These are phyloP conservation scores for Microcyclospora pomicola DNA, from an alignment of 2,329 filamentous ascomycete species.

Conservation along the genomic window DNA sequence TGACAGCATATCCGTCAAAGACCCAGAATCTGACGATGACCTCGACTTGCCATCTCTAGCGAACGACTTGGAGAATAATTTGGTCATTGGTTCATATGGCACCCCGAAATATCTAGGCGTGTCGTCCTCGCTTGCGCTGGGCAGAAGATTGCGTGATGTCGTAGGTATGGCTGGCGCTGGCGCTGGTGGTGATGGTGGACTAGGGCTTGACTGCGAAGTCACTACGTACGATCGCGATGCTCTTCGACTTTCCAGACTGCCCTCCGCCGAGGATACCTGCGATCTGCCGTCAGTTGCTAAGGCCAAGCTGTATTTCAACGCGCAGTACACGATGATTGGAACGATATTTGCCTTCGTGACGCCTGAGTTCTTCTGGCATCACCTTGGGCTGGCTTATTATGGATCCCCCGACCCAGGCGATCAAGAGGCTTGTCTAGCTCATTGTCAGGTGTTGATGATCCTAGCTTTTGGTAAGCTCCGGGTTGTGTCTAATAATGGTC, in stretches of 20 bases:
- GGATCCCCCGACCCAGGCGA: slow-evolving; percentile 30
- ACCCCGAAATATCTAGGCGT: slow-evolving; percentile 14
- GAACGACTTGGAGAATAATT: background rate
- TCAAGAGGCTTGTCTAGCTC: slow-evolving; percentile 34
- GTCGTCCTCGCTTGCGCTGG: slow-evolving; percentile 15
- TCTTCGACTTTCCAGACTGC: slow-evolving; percentile 14
- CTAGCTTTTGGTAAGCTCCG: slow-evolving; percentile 37
- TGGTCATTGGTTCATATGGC: slow-evolving; percentile 4
- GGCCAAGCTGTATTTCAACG: slow-evolving; percentile 36
- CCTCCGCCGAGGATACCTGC: slow-evolving; percentile 22
- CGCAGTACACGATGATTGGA: slow-evolving; percentile 43
- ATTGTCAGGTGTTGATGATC: slow-evolving; percentile 40
- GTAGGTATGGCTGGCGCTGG: slow-evolving; percentile 4
- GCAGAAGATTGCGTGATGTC: slow-evolving; percentile 12
- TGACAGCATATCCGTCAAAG: too few relatives aligned
- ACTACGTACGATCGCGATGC: slow-evolving; percentile 22
- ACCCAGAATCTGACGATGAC: too few relatives aligned
- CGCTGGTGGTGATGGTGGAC: too few relatives aligned
- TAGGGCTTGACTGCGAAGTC: slow-evolving; percentile 2
- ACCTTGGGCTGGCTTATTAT: slow-evolving; percentile 32
- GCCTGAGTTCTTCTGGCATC: slow-evolving; percentile 33
- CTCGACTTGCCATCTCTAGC: too few relatives aligned
- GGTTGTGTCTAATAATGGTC: too few relatives aligned
- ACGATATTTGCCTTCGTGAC: slow-evolving; percentile 43
- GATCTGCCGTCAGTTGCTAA: slow-evolving; percentile 38